Conservation (phyloP, 805 yeast genomes). For the Cyberlindnera mississippiensis region DNA sequence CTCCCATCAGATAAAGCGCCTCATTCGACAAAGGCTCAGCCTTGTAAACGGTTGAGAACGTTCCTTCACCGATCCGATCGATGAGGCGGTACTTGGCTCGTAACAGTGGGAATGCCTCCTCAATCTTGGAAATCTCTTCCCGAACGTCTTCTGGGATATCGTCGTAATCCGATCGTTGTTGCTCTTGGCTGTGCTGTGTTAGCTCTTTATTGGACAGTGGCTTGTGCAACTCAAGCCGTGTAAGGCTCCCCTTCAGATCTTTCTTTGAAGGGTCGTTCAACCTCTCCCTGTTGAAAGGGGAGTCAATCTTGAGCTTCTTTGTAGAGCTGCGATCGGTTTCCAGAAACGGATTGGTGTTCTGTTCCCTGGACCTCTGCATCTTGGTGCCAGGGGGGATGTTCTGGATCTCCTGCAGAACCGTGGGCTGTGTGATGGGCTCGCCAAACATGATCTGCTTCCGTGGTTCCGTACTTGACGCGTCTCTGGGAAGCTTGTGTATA, state of each 20-base stretch:
- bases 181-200: conserved; percentile 1
- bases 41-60: conserved; percentile 81
- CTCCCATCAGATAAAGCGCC: conserved; percentile 33
- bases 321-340: conserved; percentile 10
- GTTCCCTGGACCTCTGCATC: neutral
- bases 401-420: conserved; percentile 7
- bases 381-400: conserved; percentile 1
- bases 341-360: conserved; percentile 17
- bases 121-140: conserved; percentile 54
- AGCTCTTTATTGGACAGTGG: conserved; percentile 2
- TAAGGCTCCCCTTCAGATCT: neutral
- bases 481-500: conserved; percentile 1
- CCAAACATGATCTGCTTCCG: neutral
- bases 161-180: conserved; percentile 31
- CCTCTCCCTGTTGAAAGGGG: conserved; percentile 18
- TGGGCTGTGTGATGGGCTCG: neutral
- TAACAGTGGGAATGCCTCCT: conserved; percentile 51
- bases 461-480: conserved; percentile 5
- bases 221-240: neutral
- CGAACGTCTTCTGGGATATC: conserved; percentile 49
- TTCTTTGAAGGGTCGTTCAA: neutral
- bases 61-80: conserved; percentile 73
- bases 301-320: conserved; percentile 16
- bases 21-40: conserved; percentile 48
- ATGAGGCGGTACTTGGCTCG: conserved; percentile 30